phyloP scores from a whole-genome alignment of 1,284 basidiomycete genomes.

The Austroboletus novae-zelandiae region DNA sequence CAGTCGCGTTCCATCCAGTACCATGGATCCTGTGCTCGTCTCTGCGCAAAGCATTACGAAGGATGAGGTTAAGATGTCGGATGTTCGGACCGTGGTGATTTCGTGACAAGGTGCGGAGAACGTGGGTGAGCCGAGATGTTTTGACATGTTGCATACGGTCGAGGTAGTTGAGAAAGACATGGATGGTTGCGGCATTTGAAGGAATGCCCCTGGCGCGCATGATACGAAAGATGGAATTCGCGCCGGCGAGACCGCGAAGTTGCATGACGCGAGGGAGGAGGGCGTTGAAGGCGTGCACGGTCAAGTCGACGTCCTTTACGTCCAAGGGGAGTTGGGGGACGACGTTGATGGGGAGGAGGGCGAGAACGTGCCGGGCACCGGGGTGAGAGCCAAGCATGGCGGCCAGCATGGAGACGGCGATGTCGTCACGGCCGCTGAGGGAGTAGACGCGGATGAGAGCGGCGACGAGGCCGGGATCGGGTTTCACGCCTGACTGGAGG shows the following conservation, averaged over 20 bases:
- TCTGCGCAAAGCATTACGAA: slow-evolving; percentile 46
- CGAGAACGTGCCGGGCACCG: slow-evolving; percentile 23
- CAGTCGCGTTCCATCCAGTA: slow-evolving; percentile 50
- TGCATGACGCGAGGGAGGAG: slow-evolving; percentile 49
- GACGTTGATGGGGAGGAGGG: slow-evolving; percentile 22
- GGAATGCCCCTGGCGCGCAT: slow-evolving; percentile 51
- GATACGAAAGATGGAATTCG: slow-evolving; percentile 44
- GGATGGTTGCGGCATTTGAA: slow-evolving; percentile 52
- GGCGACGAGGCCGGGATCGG: slow-evolving; percentile 46
- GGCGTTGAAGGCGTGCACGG: slow-evolving; percentile 56
- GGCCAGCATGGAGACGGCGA: slow-evolving; percentile 51
- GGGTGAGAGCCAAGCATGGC: slow-evolving; percentile 38
- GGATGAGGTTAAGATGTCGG: slow-evolving; percentile 48
- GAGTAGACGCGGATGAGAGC: slow-evolving; percentile 58
- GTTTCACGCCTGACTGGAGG: slow-evolving; percentile 39
- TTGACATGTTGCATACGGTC: slow-evolving; percentile 39
- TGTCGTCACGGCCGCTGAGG: slow-evolving; percentile 41
- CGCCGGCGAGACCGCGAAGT: slow-evolving; percentile 45
- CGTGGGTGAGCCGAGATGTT: slow-evolving; percentile 44
- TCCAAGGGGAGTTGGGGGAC: slow-evolving; percentile 29
- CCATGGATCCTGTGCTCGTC: slow-evolving; percentile 45
- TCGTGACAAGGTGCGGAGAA: slow-evolving; percentile 45
- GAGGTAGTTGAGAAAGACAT: slow-evolving; percentile 53
- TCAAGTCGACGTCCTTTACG: slow-evolving; percentile 39
- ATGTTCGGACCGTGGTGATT: slow-evolving; percentile 42